A percentile compares a stretch with the other conserved stretches of the same genome.
phyloP scores from a whole-genome alignment of 2,329 filamentous ascomycete genomes.

The Leptographium flavum region DNA sequence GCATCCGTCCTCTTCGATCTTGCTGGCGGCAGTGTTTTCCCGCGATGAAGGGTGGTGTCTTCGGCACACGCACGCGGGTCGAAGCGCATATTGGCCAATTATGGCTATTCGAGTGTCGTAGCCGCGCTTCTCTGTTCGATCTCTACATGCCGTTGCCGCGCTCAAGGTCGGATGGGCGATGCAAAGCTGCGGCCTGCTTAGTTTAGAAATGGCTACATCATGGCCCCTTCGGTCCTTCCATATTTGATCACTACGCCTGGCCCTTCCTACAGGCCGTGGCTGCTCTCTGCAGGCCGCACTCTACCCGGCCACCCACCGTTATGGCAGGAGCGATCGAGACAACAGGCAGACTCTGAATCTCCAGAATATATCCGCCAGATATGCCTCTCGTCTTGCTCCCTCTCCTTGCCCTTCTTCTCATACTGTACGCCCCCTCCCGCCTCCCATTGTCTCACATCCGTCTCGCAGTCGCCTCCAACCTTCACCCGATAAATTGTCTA shows the following conservation, averaged over 20 bases:
- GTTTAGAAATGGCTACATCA: background rate
- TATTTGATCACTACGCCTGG: background rate
- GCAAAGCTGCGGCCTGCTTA: background rate
- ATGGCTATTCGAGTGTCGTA: background rate
- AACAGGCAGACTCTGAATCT: too few relatives aligned
- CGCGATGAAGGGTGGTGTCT: background rate
- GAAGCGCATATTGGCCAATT: background rate
- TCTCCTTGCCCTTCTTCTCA: too few relatives aligned
- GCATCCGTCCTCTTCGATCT: background rate
- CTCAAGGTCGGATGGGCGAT: background rate
- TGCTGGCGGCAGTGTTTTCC: background rate
- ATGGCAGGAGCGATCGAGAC: too few relatives aligned
- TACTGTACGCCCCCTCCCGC: too few relatives aligned
- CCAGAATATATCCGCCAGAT: too few relatives aligned
- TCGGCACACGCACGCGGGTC: background rate
- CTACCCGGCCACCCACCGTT: background rate
- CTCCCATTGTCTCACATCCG: too few relatives aligned
- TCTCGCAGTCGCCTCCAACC: too few relatives aligned
- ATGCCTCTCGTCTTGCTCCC: too few relatives aligned
- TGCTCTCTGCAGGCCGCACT: background rate
- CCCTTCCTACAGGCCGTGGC: background rate
- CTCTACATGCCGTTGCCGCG: background rate
- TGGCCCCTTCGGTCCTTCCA: background rate
- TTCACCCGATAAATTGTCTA: too few relatives aligned
- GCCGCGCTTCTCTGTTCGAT: background rate